Base-by-base conservation (phyloP, 176 grass and related monocot species). In the barley (Hordeum vulgare) region DNA sequence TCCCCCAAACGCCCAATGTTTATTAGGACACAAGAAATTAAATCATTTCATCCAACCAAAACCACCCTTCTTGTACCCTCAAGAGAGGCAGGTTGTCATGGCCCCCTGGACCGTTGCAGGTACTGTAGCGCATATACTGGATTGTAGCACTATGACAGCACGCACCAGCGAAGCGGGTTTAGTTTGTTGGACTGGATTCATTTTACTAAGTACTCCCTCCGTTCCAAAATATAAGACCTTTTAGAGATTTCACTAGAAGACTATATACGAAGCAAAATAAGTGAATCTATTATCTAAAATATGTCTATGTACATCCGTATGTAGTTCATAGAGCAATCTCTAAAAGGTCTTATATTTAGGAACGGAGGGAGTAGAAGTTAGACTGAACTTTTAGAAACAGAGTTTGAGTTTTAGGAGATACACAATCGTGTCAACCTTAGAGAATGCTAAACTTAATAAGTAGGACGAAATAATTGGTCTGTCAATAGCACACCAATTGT, bases 11-110 rank as follows among this genome's bases (percentile, higher is more conserved):
- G 60, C 80, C 37, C 34, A 9, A 75, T 80, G 61, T 75, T 86
- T 83, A 66, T 44, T 72, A 71, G 71, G 67, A 60, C 74, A 75
- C 45, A 63, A 39, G 80, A 80, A 79, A 86, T 78, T 68, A 71
- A 87, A 70, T 80, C 67, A 70, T 20, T 57, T 14, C 61, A 69
- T 51, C 62, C 83, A 78, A 42, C 62, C 61, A 45, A 69, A 56
- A 54, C 37, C 80, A 62, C 54, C n/a, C 78, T 53, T 84, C 35
- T 8, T 11, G 49, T 75, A 78, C 75, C 80, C 89, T 87, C 69
- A 84, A 62, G 39, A 80, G 80, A 83, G 80, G 80, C 68, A 87
- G 80, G 85, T 87, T 25, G 4, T 53, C 44, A 54, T 74, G 71
- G 71, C 26, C 41, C 49, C 44, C 49, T 74, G 71, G 17, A 21